Conservation (phyloP, 192 early-diverging fungal genomes). For the Powellomyces hirtus region DNA sequence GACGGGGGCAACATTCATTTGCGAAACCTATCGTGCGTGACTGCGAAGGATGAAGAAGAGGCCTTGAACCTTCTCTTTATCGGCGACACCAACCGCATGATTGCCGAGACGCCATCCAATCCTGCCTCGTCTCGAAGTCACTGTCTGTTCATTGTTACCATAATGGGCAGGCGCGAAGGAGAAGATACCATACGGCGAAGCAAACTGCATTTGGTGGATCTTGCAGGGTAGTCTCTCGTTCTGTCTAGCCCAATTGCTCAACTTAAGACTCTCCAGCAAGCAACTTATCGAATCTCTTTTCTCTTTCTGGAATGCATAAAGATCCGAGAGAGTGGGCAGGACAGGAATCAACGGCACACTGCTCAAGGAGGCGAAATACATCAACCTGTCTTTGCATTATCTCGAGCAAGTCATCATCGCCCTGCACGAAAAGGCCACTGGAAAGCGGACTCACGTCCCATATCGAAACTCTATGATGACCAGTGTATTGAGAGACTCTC, state of each 20-base stretch:
- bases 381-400: slow-evolving; percentile 63
- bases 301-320: neutral
- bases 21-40: slow-evolving; percentile 47
- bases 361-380: slow-evolving; percentile 57
- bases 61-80: slow-evolving; percentile 63
- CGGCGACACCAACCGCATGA: slow-evolving; percentile 63
- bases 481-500: slow-evolving; percentile 51
- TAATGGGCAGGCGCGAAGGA: slow-evolving; percentile 38
- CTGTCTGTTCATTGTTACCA: slow-evolving; percentile 58
- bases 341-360: slow-evolving; percentile 58
- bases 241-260: too few relatives aligned
- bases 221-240: slow-evolving; percentile 67
- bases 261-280: too few relatives aligned
- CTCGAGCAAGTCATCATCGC: slow-evolving; percentile 67
- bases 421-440: slow-evolving; percentile 54
- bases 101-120: slow-evolving; percentile 67
- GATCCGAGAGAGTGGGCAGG: slow-evolving; percentile 53
- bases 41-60: slow-evolving; percentile 51
- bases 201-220: slow-evolving; percentile 65
- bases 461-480: slow-evolving; percentile 69
- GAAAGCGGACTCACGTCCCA: slow-evolving; percentile 56
- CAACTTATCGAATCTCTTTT: too few relatives aligned
- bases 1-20: slow-evolving; percentile 50
- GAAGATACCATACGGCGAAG: slow-evolving; percentile 46
- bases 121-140: slow-evolving; percentile 62